Conservation (phyloP, 306 rosid species). For the Quercus suber region DNA sequence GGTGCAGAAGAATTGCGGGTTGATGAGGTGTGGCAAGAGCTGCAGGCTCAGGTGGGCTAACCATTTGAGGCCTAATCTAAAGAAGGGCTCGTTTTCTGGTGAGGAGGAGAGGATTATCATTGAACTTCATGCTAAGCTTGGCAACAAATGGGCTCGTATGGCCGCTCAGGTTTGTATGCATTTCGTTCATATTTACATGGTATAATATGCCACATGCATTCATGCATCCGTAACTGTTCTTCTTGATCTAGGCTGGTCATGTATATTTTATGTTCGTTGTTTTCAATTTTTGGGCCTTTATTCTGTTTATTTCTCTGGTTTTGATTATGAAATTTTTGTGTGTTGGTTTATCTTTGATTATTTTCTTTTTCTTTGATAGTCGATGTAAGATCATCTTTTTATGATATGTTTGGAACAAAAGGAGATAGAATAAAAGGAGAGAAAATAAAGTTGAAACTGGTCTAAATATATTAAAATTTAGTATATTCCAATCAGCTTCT, state of each 20-base stretch:
- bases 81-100: slow-evolving; percentile 57
- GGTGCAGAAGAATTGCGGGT: slow-evolving; percentile 60
- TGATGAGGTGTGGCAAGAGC: slow-evolving; percentile 77
- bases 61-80: slow-evolving; percentile 78
- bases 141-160: slow-evolving; percentile 93
- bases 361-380: neutral
- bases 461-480: too few relatives aligned
- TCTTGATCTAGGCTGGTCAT: neutral
- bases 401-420: too few relatives aligned
- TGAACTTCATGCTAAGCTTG: slow-evolving; percentile 73
- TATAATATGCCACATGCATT: neutral
- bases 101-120: slow-evolving; percentile 62
- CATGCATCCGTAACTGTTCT: neutral
- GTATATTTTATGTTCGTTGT: neutral
- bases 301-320: neutral
- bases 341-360: neutral
- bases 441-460: too few relatives aligned
- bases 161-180: slow-evolving; percentile 57
- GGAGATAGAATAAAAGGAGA: too few relatives aligned
- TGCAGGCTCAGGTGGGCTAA: slow-evolving; percentile 92
- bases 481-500: too few relatives aligned
- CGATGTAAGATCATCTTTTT: too few relatives aligned
- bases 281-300: neutral
- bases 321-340: neutral
- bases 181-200: neutral